Base-by-base conservation (phyloP, 371 early-diverging fungal genomes). In the Mucor circinelloides region DNA sequence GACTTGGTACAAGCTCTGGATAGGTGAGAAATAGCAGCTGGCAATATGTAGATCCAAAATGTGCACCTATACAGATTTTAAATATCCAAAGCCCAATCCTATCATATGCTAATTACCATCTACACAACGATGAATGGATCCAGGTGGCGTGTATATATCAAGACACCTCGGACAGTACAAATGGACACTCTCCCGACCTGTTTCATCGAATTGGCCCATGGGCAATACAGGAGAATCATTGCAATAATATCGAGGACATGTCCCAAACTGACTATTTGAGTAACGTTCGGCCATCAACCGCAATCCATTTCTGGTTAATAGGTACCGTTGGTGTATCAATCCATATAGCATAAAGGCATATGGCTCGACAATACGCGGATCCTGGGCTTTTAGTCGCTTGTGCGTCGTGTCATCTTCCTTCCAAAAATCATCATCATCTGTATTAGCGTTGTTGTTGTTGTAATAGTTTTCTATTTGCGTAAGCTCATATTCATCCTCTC, bases 21-120 rank as follows among this genome's bases (percentile, higher is more conserved):
- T 91, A 94, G 13, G 88, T 87, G 66, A 95, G 85, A 75, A 97
- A 91, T 50, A 99, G 82, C 66, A 99, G 84, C 73, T 96, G 93
- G n/a, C 95, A 90, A 78, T 99, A 97, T 7, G 97, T 93, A 4
- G 93, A 91, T 28, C 98, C 98, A 85, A 98, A 99, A 75, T 93
- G 95, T 50, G 97, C 95, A 64, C 99, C 87, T 90, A 74, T 52
- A 54, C 30, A 50, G 10, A 10, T 10, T 21, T 52, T 13, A 52
- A 10, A 5, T 5, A 40, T 40, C 6, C 15, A 10, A 27, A 52
- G 1, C 15, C 52, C 27, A 2, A 46, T 19, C 8, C 17, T 2
- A 13, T 25, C 27, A 50, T 23, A 48, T 2, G 9, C 3, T 12
- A 40, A 5, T 63, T 84, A 88, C 91, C 97, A 85, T 99, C 99